These are phyloP conservation scores for Inga leiocalycina DNA, from an alignment of 306 rosid species.

Conservation along the genomic window DNA sequence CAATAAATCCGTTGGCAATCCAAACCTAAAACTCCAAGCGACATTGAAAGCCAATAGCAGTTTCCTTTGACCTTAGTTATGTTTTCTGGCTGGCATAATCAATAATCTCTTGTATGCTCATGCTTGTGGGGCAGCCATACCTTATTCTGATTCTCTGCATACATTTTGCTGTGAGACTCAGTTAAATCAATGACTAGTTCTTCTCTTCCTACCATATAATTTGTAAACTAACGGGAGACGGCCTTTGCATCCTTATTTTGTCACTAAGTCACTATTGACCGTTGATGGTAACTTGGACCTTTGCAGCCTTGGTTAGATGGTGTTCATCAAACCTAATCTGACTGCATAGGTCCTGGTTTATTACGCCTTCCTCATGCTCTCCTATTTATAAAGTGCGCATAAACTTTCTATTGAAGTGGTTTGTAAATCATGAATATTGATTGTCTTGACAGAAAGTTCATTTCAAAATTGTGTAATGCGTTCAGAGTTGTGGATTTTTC, in stretches of 20 bases:
- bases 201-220: background rate
- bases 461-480: slow-evolving; percentile 14
- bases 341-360: slow-evolving; percentile 3
- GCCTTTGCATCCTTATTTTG: background rate
- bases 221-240: slow-evolving; percentile 10
- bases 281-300: slow-evolving; percentile 17
- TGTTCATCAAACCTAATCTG: slow-evolving; percentile 16
- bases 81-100: background rate
- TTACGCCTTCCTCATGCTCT: slow-evolving; percentile 19
- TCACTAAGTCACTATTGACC: slow-evolving; percentile 12
- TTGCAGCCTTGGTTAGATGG: slow-evolving; percentile 20
- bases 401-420: slow-evolving; percentile 12
- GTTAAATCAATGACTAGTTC: background rate
- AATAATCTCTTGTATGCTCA: background rate
- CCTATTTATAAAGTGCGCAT: slow-evolving; percentile 1
- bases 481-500: slow-evolving; percentile 20
- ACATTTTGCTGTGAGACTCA: background rate
- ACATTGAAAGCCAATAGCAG: slow-evolving; percentile 8
- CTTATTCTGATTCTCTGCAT: background rate
- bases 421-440: background rate
- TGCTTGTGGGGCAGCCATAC: background rate
- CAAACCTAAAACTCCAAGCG: slow-evolving; percentile 5
- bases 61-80: slow-evolving; percentile 13
- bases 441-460: slow-evolving; percentile 18
- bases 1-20: slow-evolving; percentile 29